Conservation (phyloP, 805 yeast genomes). For the Candida pseudofarinosa region DNA sequence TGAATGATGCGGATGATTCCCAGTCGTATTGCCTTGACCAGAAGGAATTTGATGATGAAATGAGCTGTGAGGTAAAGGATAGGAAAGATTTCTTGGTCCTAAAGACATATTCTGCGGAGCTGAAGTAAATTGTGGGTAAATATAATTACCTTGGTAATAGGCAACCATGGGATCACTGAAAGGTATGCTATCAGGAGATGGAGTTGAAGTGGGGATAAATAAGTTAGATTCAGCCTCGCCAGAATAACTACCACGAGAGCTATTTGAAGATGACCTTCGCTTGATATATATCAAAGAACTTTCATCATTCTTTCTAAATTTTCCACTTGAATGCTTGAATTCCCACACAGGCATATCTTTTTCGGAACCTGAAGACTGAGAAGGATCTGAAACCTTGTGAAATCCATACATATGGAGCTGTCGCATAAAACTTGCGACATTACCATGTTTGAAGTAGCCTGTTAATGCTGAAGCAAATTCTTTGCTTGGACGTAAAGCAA, state of each 20-base stretch:
- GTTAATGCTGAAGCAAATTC: slow-evolving; percentile 60
- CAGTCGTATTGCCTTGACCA: background rate
- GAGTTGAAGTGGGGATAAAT: slow-evolving; percentile 8
- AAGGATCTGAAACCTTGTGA: slow-evolving; percentile 66
- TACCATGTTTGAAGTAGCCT: slow-evolving; percentile 89
- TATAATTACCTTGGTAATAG: slow-evolving; percentile 1
- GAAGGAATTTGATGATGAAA: slow-evolving; percentile 3
- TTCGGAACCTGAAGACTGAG: slow-evolving; percentile 5
- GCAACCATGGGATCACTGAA: slow-evolving; percentile 5
- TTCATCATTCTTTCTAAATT: slow-evolving; percentile 47
- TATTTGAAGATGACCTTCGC: slow-evolving; percentile 42
- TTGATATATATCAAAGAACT: slow-evolving; percentile 42
- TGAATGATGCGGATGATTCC: slow-evolving; percentile 2
- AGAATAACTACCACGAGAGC: slow-evolving; percentile 8
- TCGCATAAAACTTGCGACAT: slow-evolving; percentile 87
- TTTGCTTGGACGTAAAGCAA: slow-evolving; percentile 60
- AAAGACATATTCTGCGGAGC: background rate
- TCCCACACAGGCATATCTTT: slow-evolving; percentile 44
- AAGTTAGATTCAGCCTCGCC: slow-evolving; percentile 3
- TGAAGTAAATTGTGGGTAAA: background rate
- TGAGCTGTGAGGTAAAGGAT: slow-evolving; percentile 3
- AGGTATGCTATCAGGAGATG: slow-evolving; percentile 7
- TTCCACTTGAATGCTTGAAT: slow-evolving; percentile 50
- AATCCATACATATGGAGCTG: slow-evolving; percentile 96
- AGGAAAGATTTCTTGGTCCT: slow-evolving; percentile 5